phyloP scores from a whole-genome alignment of 1,284 basidiomycete genomes.

The Cutaneotrichosporon sp. region DNA sequence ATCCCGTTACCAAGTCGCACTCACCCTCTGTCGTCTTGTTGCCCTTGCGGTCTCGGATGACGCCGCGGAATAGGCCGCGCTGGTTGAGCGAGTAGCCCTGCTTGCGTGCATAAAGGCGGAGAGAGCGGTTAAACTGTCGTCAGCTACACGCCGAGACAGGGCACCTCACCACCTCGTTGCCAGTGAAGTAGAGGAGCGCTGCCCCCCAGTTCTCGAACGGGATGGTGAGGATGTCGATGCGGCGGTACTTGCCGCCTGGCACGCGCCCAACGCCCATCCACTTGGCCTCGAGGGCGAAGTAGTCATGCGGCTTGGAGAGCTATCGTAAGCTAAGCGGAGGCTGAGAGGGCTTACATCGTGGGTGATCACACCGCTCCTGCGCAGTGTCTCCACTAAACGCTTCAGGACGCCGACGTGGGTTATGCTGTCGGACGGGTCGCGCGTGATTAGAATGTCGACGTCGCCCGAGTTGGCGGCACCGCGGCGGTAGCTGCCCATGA shows the following conservation, averaged over 20 bases:
- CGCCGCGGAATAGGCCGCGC: constrained; percentile 69
- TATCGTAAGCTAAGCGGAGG: too few species aligned
- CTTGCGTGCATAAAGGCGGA: constrained; percentile 79
- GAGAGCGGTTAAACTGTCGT: constrained; percentile 79
- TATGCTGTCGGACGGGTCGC: constrained; percentile 67
- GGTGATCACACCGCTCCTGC: constrained; percentile 64
- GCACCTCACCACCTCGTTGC: constrained; percentile 73
- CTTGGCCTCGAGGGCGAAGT: constrained; percentile 66
- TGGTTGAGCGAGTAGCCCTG: constrained; percentile 86
- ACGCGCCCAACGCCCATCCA: constrained; percentile 76
- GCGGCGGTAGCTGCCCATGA: constrained; percentile 88
- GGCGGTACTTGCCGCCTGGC: constrained; percentile 58
- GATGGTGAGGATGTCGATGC: constrained; percentile 77
- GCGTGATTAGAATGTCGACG: constrained; percentile 84
- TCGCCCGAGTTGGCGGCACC: constrained; percentile 79
- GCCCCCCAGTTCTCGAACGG: constrained; percentile 77
- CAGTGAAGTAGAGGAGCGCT: constrained; percentile 82
- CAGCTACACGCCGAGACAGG: neutral
- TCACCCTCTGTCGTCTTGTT: constrained; percentile 67
- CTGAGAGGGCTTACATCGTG: constrained; percentile 74
- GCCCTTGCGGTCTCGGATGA: constrained; percentile 68
- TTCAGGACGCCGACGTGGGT: constrained; percentile 65
- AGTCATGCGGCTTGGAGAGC: constrained; percentile 62
- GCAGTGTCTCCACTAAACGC: constrained; percentile 63
- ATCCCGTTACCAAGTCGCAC: constrained; percentile 25